Conservation (phyloP, 352 stramenopile genomes). For the Globisporangium acanthophoron region DNA sequence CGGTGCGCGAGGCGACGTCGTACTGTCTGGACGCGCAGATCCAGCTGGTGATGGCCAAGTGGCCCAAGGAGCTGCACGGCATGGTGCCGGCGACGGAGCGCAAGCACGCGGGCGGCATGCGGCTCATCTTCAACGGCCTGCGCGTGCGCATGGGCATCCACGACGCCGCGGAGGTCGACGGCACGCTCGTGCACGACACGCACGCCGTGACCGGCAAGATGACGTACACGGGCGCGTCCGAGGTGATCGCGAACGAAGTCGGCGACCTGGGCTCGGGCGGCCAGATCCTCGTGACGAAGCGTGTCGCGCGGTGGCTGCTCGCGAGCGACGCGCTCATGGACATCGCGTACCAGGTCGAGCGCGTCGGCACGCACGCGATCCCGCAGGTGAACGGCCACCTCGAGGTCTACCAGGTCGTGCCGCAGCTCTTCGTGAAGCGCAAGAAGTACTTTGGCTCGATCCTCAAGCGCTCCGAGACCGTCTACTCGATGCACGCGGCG, state of each 20-base stretch:
- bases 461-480: conserved; percentile 11
- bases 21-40: conserved; percentile 71
- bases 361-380: conserved; percentile 12
- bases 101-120: conserved; percentile 27
- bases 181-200: conserved; percentile 37
- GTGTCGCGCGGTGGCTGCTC: conserved; percentile 44
- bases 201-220: conserved; percentile 65
- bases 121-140: conserved; percentile 52
- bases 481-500: conserved; percentile 8
- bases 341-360: conserved; percentile 2
- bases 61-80: conserved; percentile 47
- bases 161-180: conserved; percentile 48
- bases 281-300: conserved; percentile 64
- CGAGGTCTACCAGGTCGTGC: conserved; percentile 39
- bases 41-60: conserved; percentile 48
- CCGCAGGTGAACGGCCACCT: conserved; percentile 34
- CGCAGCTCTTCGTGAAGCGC: conserved; percentile 14
- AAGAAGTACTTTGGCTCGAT: conserved; percentile 17
- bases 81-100: conserved; percentile 52
- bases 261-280: conserved; percentile 59
- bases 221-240: conserved; percentile 58
- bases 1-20: conserved; percentile 44
- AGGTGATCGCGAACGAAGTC: conserved; percentile 59
- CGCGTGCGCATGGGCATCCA: conserved; percentile 78
- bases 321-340: conserved; percentile 18